phyloP scores from a whole-genome alignment of 371 early-diverging fungal species.

The Parasitella parasitica region DNA sequence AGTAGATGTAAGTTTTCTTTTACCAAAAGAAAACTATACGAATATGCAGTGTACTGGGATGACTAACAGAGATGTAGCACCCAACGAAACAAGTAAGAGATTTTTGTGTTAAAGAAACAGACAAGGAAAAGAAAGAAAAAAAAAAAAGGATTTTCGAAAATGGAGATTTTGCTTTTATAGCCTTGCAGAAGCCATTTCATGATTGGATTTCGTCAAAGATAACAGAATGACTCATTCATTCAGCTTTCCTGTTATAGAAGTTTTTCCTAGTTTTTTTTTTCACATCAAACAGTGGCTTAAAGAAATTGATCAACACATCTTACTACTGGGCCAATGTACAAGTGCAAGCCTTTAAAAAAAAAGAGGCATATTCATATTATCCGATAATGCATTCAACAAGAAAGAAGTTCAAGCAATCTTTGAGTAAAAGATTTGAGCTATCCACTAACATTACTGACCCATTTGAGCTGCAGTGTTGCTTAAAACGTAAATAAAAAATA shows the following conservation, averaged over 20 bases:
- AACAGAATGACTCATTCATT: constrained; percentile 7
- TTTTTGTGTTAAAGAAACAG: neutral
- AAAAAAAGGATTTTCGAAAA: neutral
- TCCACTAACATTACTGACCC: too few relatives aligned
- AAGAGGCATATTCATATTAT: too few relatives aligned
- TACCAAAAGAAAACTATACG: neutral
- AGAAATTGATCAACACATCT: too few relatives aligned
- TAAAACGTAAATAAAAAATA: too few relatives aligned
- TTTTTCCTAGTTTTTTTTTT: neutral
- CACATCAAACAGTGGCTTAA: neutral
- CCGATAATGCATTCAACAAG: too few relatives aligned
- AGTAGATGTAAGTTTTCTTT: neutral
- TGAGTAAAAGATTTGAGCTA: too few relatives aligned
- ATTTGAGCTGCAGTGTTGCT: too few relatives aligned
- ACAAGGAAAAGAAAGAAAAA: neutral
- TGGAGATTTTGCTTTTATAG: neutral
- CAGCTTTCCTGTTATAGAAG: constrained; percentile 17
- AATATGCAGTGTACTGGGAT: neutral
- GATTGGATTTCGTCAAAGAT: neutral
- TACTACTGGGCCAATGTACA: too few relatives aligned
- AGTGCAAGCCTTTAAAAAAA: too few relatives aligned
- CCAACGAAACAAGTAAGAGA: too few relatives aligned
- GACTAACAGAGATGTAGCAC: neutral
- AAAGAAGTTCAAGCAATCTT: too few relatives aligned
- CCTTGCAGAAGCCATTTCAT: neutral